Conservation (phyloP, 495 filamentous ascomycete genomes). For the Xylaria longipes region DNA sequence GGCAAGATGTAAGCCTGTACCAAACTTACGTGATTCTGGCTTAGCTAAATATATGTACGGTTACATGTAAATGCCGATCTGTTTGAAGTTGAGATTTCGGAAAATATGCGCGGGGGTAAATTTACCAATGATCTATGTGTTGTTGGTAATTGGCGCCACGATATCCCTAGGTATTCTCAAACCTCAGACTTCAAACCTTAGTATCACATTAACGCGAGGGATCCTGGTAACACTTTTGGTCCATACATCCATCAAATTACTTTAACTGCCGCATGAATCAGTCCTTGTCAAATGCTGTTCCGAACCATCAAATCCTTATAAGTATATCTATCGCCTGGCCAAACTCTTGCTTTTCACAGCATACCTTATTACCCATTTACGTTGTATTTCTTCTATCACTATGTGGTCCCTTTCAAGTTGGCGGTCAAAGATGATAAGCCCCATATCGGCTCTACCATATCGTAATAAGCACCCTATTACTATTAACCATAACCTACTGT, state of each 20-base stretch:
- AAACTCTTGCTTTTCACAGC: no score
- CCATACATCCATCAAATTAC: background rate
- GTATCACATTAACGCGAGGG: constrained; percentile 14
- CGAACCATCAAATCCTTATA: background rate
- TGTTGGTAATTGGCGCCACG: background rate
- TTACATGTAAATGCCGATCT: background rate
- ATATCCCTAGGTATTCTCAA: background rate
- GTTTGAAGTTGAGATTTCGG: background rate
- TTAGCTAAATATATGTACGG: background rate
- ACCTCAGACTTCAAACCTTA: constrained; percentile 14
- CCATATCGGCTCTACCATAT: background rate
- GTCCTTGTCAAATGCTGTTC: background rate
- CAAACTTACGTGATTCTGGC: background rate
- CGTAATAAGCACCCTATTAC: background rate
- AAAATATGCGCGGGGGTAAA: background rate
- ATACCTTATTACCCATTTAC: background rate
- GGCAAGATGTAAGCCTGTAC: background rate
- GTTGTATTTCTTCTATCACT: background rate
- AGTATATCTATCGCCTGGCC: background rate
- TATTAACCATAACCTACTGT: no score
- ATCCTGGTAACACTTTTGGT: background rate
- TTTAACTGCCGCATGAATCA: background rate
- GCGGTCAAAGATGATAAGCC: background rate
- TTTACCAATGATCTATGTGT: background rate
- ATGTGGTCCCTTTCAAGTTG: background rate